Conservation (phyloP, 768 basidiomycete species). For the Pisolithus sp. region DNA sequence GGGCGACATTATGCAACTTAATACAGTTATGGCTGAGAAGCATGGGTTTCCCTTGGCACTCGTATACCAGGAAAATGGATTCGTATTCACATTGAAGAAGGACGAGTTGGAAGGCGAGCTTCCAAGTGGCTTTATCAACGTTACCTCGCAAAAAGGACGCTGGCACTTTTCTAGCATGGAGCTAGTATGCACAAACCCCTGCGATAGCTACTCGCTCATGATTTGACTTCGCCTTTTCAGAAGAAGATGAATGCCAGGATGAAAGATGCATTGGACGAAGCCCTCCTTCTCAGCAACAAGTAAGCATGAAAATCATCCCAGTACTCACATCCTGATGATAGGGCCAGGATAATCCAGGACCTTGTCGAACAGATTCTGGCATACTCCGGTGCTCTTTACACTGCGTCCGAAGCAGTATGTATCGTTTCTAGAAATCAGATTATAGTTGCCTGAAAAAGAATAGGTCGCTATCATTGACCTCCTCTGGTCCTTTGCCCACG, state of each 20-base stretch:
- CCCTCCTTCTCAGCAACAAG: slow-evolving; percentile 81
- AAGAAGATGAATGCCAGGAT: slow-evolving; percentile 86
- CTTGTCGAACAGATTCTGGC: slow-evolving; percentile 64
- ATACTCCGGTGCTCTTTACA: slow-evolving; percentile 77
- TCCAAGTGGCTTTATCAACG: slow-evolving; percentile 69
- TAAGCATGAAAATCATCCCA: slow-evolving; percentile 19
- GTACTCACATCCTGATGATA: slow-evolving; percentile 1
- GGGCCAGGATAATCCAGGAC: slow-evolving; percentile 66
- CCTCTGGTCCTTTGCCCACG: slow-evolving; percentile 82
- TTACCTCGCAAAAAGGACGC: slow-evolving; percentile 57
- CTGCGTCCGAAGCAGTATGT: slow-evolving; percentile 79
- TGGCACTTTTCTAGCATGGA: slow-evolving; percentile 77
- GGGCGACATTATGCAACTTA: slow-evolving; percentile 74
- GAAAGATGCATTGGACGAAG: slow-evolving; percentile 88
- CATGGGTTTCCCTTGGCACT: slow-evolving; percentile 61
- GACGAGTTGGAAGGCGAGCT: slow-evolving; percentile 42
- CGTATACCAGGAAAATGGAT: slow-evolving; percentile 67
- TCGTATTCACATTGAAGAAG: slow-evolving; percentile 68
- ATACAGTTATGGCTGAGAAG: slow-evolving; percentile 49
- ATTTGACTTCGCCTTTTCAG: slow-evolving; percentile 30
- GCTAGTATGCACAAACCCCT: slow-evolving; percentile 45
- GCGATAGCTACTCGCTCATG: background rate
- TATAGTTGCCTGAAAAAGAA: background rate
- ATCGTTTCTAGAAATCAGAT: background rate
- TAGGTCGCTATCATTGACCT: slow-evolving; percentile 88